Evolutionary conservation across 768 basidiomycete genomes (phyloP), one percentile per base, ranked within the genome.

Genomic region (Boletus rufocinnamomeus): DNA sequence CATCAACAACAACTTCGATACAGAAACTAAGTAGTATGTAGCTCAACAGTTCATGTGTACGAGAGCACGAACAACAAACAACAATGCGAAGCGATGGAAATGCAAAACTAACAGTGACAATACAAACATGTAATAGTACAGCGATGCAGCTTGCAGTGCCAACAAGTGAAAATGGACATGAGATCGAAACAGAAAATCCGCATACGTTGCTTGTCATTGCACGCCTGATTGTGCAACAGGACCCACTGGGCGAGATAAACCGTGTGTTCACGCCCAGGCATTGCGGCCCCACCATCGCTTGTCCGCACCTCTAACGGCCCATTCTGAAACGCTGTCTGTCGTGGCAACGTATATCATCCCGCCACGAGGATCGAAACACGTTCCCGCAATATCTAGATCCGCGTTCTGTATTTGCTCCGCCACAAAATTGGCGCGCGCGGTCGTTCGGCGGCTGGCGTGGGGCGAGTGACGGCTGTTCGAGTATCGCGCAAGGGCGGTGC

Each of bases 361-460:
- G 2, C 90, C 90, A 6, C 72, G 73, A 19, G 88, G 88, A 69
- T 91, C 89, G 62, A 91, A 91, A 60, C 85, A 89, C 40, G 82
- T 76, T 14, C 90, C 90, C 3, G 89, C 87, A 50, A 91, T 72
- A 66, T 88, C 84, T 38, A 82, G 65, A 58, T 73, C 72, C 13
- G 63, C 50, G 23, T 68, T 61, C 19, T 62, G 61, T 30, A 25
- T 27, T 21, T 56, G 66, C 30, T 63, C 69, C 21, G 46, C 56
- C 32, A 52, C 58, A 30, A 38, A 14, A 37, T 56, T 54, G 38
- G 56, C 35, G 21, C 61, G 69, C 11, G 57, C 13, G 50, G 47
- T 52, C 45, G 62, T 62, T 35, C 66, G 63, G 35, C 67, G 70
- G 47, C 57, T 47, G 45, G 52, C 30, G 14, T 58, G 71, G 28